Evolutionary conservation across 805 yeast genomes (phyloP), one percentile per base, ranked within the genome.

Genomic region (Saccharomycodes ludwigii): DNA sequence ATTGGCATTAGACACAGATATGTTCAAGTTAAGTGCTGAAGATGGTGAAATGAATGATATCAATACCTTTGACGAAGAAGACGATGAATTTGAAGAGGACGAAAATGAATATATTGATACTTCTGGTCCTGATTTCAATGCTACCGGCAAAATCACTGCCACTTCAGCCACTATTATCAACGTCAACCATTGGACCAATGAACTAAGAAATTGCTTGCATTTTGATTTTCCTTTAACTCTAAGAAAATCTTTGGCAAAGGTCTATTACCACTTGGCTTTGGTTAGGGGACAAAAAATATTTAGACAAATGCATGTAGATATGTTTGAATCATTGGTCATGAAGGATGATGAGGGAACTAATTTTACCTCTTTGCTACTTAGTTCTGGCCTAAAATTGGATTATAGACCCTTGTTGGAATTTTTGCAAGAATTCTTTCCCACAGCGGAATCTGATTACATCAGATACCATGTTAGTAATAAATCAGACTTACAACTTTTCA

Each of bases 131-230:
- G 56, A 63, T 29, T 39, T 46, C 27, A 43, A 40, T 31, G 50
- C 56, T 14, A 76, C 76, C 29, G 75, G 77, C 37, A 75, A 73
- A 40, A 65, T 73, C 7, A 65, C 76, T 1, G 72, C 79, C 2
- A 65, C 68, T 41, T 72, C 83, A 1, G 79, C 91, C 0, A 72
- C 91, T 0, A 76, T 82, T 5, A 73, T 80, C 5, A 68, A 76
- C 27, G 77, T 84, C 6, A 67, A 76, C 32, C 81, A 78, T 36
- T 86, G 95, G 94, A 78, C 95, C 0, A 75, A 78, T 33, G 96
- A 85, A 50, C 63, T 88, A 39, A 68, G 72, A 31, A 76, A 78
- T 24, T 78, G 95, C 70, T 52, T 84, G 33, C 70, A 69, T 43
- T 73, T 79, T 44, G 79, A 78, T 32, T 65, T 88, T 59, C 96